Percentiles rank a stretch among this genome's conserved stretches.
phyloP scores from a whole-genome alignment of 495 filamentous ascomycete genomes.

The Annulohypoxylon stygium region DNA sequence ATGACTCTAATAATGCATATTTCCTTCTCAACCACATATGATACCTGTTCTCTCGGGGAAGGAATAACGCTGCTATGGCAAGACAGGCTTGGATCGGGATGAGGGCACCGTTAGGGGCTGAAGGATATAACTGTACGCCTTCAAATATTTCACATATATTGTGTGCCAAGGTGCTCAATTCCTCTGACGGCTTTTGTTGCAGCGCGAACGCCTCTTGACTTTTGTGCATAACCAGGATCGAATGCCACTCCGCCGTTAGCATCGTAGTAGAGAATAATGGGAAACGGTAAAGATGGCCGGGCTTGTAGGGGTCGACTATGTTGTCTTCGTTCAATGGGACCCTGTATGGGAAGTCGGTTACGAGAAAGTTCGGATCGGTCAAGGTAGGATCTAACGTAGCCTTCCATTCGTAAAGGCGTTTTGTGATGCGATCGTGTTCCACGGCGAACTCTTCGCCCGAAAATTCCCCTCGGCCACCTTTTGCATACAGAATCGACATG shows the following conservation, averaged over 20 bases:
- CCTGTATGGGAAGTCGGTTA: conserved; percentile 69
- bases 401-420: conserved; percentile 68
- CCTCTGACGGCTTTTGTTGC: conserved; percentile 53
- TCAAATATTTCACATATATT: conserved; percentile 82
- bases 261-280: conserved; percentile 79
- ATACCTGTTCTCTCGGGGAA: conserved; percentile 78
- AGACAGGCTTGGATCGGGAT: conserved; percentile 82
- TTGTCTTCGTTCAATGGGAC: conserved; percentile 68
- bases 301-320: conserved; percentile 78
- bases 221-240: conserved; percentile 82
- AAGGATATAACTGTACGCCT: conserved; percentile 78
- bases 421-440: conserved; percentile 70
- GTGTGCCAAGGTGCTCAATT: conserved; percentile 72
- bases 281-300: conserved; percentile 74
- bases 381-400: conserved; percentile 69
- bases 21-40: conserved; percentile 87
- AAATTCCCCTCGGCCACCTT: conserved; percentile 71
- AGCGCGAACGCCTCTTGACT: conserved; percentile 70
- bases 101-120: conserved; percentile 75
- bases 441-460: conserved; percentile 72
- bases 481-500: conserved; percentile 82
- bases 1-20: conserved; percentile 80
- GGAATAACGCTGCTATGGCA: conserved; percentile 80
- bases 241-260: conserved; percentile 80
- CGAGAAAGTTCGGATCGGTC: conserved; percentile 67